phyloP scores from a whole-genome alignment of 768 basidiomycete genomes.

The Asterophora lycoperdoides region DNA sequence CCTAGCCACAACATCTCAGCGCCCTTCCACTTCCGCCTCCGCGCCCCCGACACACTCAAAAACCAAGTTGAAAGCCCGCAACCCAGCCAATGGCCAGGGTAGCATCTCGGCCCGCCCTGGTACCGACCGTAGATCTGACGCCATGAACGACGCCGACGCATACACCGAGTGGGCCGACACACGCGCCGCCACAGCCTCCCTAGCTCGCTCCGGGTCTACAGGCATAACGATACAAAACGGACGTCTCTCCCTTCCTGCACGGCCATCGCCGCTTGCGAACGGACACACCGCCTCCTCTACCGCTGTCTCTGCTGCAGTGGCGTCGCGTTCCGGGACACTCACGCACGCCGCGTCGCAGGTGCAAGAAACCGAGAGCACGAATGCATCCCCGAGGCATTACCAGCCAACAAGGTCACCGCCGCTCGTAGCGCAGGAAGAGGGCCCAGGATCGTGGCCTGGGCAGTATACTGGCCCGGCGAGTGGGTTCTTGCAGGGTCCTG shows the following conservation, averaged over 20 bases:
- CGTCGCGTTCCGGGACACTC: slow-evolving; percentile 18
- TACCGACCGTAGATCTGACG: no score
- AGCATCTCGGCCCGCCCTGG: slow-evolving; percentile 10
- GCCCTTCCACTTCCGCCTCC: slow-evolving; percentile 18
- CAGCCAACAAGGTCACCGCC: slow-evolving; percentile 16
- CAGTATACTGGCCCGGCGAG: slow-evolving; percentile 48
- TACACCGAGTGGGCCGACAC: slow-evolving; percentile 17
- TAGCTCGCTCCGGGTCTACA: slow-evolving; percentile 7
- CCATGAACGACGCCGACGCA: slow-evolving; percentile 1
- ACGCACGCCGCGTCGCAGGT: slow-evolving; percentile 21
- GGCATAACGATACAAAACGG: slow-evolving; percentile 11
- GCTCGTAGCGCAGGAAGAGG: slow-evolving; percentile 16
- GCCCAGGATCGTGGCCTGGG: slow-evolving; percentile 25
- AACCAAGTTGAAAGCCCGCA: slow-evolving; percentile 36
- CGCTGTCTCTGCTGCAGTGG: slow-evolving; percentile 5
- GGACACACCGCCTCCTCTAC: slow-evolving; percentile 15
- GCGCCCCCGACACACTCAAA: slow-evolving; percentile 17
- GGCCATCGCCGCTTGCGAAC: slow-evolving; percentile 22
- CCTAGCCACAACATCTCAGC: slow-evolving; percentile 15
- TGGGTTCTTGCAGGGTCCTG: slow-evolving; percentile 43
- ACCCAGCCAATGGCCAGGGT: slow-evolving; percentile 29
- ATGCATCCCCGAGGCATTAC: slow-evolving; percentile 15
- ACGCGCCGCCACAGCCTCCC: slow-evolving; percentile 9
- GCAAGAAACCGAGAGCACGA: slow-evolving; percentile 14
- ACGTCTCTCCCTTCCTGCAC: slow-evolving; percentile 16